A percentile compares a stretch with the other conserved stretches of the same genome.
phyloP scores from a whole-genome alignment of 2,329 filamentous ascomycete genomes.

The Microcyclospora pomicola region DNA sequence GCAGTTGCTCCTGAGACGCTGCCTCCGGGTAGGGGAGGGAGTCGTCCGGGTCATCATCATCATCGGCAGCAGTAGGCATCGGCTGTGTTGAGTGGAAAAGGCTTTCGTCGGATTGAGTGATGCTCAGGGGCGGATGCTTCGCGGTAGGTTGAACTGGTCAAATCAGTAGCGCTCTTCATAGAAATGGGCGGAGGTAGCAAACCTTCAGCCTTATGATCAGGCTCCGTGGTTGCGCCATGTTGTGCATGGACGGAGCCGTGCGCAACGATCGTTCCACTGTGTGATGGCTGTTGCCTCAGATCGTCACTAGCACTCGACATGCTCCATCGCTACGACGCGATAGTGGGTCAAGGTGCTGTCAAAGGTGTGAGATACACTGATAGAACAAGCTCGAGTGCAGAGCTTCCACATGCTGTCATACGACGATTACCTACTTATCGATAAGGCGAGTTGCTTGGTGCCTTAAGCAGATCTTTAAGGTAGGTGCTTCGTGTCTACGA shows the following conservation, averaged over 20 bases:
- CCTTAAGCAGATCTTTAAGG: no score
- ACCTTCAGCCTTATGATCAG: no score
- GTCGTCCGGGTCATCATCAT: not conserved
- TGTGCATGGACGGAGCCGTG: no score
- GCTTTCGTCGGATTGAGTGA: not conserved
- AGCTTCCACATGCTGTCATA: slow-evolving; percentile 10
- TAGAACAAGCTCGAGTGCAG: not conserved
- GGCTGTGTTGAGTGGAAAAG: slow-evolving; percentile 3
- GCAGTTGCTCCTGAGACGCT: slow-evolving; percentile 6
- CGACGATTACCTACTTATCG: slow-evolving; percentile 8
- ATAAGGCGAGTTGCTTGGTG: slow-evolving; percentile 5
- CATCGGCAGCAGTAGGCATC: not conserved
- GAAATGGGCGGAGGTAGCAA: no score
- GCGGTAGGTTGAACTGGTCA: not conserved
- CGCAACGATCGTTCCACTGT: no score
- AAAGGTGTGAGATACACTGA: not conserved
- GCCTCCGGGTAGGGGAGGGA: slow-evolving; percentile 2
- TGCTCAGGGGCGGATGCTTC: not conserved
- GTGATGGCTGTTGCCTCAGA: no score
- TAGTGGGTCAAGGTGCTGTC: not conserved
- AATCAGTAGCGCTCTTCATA: no score
- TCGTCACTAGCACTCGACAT: slow-evolving; percentile 1
- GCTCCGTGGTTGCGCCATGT: no score
- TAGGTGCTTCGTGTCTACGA: slow-evolving; percentile 14
- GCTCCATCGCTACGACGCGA: slow-evolving; percentile 1